phyloP scores from a whole-genome alignment of 169 alveolate species.

The Cryptosporidium tyzzeri region DNA sequence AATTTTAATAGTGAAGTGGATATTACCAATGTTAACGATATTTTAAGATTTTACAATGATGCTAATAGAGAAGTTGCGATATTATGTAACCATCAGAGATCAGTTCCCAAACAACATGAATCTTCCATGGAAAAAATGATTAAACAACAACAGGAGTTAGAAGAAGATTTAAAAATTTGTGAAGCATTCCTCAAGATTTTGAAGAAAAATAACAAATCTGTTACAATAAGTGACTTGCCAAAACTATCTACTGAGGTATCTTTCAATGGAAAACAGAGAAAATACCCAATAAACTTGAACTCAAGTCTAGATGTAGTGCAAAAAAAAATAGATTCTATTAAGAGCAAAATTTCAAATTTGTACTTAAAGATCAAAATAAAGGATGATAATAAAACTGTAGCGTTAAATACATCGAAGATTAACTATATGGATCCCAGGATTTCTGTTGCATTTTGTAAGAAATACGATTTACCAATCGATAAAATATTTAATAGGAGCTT shows the following conservation, averaged over 20 bases:
- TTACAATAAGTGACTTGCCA: constrained; percentile 77
- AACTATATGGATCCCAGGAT: constrained; percentile 99
- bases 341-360: constrained; percentile 75
- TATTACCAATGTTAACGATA: constrained; percentile 86
- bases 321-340: constrained; percentile 75
- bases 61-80: constrained; percentile 98
- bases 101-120: constrained; percentile 95
- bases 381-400: constrained; percentile 96
- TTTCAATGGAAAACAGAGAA: constrained; percentile 55
- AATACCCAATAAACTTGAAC: constrained; percentile 76
- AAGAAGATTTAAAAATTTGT: constrained; percentile 88
- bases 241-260: constrained; percentile 77
- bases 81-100: constrained; percentile 96
- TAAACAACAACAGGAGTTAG: constrained; percentile 85
- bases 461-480: constrained; percentile 96
- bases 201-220: constrained; percentile 82
- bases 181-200: constrained; percentile 86
- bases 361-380: constrained; percentile 86
- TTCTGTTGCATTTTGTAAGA: constrained; percentile 96
- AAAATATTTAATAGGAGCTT: constrained; percentile 93
- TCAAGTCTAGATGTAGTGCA: constrained; percentile 63
- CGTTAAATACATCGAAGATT: constrained; percentile 98
- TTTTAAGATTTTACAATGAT: constrained; percentile 94
- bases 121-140: constrained; percentile 92
- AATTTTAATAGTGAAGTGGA: constrained; percentile 76